Percentiles rank a stretch among this genome's conserved stretches.
phyloP scores from a whole-genome alignment of 2,329 filamentous ascomycete genomes.

The Cladosporium velox region DNA sequence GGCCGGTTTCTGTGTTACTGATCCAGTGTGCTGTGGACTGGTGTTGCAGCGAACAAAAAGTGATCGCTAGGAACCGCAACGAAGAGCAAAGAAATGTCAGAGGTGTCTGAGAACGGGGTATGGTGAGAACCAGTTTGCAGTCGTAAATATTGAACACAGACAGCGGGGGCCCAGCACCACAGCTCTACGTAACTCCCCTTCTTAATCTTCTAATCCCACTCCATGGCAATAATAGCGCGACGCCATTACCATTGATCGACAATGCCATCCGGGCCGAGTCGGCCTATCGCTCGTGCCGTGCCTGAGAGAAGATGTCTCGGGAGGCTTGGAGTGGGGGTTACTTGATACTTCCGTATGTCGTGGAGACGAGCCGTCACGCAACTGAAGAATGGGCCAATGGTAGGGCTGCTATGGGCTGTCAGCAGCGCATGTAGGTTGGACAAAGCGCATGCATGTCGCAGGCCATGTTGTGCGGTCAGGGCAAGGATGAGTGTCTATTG shows the following conservation, averaged over 20 bases:
- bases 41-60: neutral
- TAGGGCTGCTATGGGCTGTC: neutral
- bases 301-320: neutral
- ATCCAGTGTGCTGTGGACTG: neutral
- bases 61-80: neutral
- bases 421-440: neutral
- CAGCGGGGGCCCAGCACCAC: neutral
- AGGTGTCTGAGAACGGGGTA: neutral
- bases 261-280: slow-evolving; percentile 11
- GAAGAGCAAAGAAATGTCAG: neutral
- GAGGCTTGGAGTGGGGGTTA: neutral
- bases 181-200: slow-evolving; percentile 12
- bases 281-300: slow-evolving; percentile 18
- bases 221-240: neutral
- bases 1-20: neutral
- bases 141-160: neutral
- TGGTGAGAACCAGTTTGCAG: neutral
- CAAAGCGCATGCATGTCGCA: slow-evolving; percentile 18
- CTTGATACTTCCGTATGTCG: neutral
- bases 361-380: neutral
- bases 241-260: slow-evolving; percentile 6
- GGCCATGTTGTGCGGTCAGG: neutral
- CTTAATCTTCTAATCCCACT: neutral
- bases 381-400: slow-evolving; percentile 1
- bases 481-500: neutral